phyloP scores from a whole-genome alignment of 1,139 yeast species.

The Starmera stellimalicola region DNA sequence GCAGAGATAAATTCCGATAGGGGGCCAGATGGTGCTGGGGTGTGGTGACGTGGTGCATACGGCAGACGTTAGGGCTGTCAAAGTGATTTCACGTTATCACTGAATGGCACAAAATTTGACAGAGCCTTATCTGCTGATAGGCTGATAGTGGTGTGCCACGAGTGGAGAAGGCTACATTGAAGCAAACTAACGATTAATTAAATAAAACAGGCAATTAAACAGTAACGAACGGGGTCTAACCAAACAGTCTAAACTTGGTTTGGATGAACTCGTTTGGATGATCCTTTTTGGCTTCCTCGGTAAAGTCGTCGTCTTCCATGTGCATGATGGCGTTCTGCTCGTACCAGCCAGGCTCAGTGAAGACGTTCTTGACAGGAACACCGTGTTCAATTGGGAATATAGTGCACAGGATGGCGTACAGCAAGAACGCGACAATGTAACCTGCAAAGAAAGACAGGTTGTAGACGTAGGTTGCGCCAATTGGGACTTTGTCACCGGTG shows the following conservation, averaged over 20 bases:
- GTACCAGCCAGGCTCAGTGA: slow-evolving; percentile 48
- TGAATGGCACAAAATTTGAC: too few relatives aligned
- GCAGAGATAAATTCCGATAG: too few relatives aligned
- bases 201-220: neutral
- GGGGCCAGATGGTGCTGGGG: too few relatives aligned
- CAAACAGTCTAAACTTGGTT: neutral
- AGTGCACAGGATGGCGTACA: slow-evolving; percentile 41
- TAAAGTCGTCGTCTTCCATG: slow-evolving; percentile 61
- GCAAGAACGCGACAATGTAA: slow-evolving; percentile 43
- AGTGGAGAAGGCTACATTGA: neutral
- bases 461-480: slow-evolving; percentile 69
- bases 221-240: neutral
- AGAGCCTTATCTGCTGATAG: too few relatives aligned
- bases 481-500: slow-evolving; percentile 60
- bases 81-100: too few relatives aligned
- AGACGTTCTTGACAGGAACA: slow-evolving; percentile 37
- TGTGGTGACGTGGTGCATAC: too few relatives aligned
- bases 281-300: slow-evolving; percentile 22
- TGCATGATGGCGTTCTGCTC: slow-evolving; percentile 42
- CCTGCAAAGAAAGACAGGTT: slow-evolving; percentile 71
- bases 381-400: slow-evolving; percentile 58
- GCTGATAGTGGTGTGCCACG: neutral
- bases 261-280: slow-evolving; percentile 14
- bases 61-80: too few relatives aligned
- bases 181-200: neutral